phyloP scores from a whole-genome alignment of 2,329 filamentous ascomycete genomes.

The Penicillium sp. region DNA sequence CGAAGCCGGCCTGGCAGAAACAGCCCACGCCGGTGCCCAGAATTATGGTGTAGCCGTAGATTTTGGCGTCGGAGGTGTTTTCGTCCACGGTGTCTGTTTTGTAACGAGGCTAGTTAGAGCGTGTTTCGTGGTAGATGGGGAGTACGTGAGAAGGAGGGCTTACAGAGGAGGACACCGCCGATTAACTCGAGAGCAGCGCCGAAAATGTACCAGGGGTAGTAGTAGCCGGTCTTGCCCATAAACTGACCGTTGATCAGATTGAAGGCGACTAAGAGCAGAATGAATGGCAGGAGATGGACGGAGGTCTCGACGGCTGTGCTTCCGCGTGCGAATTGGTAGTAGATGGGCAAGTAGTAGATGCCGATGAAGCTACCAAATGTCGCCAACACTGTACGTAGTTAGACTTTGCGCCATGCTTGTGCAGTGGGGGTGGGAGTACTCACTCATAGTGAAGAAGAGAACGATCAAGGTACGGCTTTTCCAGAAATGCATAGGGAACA shows the following conservation, averaged over 20 bases:
- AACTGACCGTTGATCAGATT: conserved; percentile 21
- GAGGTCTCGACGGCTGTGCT: conserved; percentile 31
- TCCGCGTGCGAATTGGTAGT: conserved; percentile 51
- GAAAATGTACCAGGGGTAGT: conserved; percentile 24
- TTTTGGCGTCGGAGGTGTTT: conserved; percentile 13
- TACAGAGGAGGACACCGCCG: conserved; percentile 15
- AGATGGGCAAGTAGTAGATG: conserved; percentile 54
- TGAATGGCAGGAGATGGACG: conserved; percentile 22
- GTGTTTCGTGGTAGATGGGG: no score
- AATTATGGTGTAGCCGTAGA: conserved; percentile 28
- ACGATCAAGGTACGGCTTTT: not conserved
- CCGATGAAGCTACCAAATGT: conserved; percentile 4
- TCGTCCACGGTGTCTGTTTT: conserved; percentile 10
- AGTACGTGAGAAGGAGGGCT: no score
- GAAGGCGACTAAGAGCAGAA: conserved; percentile 11
- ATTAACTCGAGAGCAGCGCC: conserved; percentile 21
- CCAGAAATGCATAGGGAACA: conserved; percentile 9
- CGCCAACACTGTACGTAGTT: not conserved
- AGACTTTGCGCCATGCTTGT: not conserved
- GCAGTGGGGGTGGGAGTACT: not conserved
- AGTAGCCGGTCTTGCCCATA: conserved; percentile 14
- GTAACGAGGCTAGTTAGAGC: no score
- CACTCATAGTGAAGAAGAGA: not conserved
- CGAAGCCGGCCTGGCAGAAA: conserved; percentile 19
- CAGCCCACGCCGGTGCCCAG: conserved; percentile 23